Percentiles rank a stretch among this genome's conserved stretches.
Evolutionary conservation across 2,329 filamentous ascomycete genomes (phyloP).

Genomic region (Fusarium cicatricum): DNA sequence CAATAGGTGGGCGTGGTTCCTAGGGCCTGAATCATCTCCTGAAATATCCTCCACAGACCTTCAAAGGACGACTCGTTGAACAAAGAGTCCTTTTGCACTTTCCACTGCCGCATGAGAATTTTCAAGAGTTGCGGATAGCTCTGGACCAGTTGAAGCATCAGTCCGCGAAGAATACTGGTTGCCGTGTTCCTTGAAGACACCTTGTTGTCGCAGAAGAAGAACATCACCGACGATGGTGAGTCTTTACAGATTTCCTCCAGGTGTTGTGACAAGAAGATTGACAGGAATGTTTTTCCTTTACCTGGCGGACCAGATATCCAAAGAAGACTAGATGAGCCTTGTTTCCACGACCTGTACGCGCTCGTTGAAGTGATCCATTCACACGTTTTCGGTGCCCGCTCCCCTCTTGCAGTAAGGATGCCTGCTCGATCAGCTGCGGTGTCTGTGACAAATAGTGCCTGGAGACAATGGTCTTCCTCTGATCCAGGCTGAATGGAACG

Average conservation of each 20-base stretch:
- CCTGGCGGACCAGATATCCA: slow-evolving; percentile 2
- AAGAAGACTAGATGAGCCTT: background rate
- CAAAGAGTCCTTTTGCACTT: accelerated
- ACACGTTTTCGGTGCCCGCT: background rate
- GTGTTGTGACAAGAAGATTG: slow-evolving; percentile 1
- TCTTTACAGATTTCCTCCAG: background rate
- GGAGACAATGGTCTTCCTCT: background rate
- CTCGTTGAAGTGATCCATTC: background rate
- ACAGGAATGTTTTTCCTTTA: slow-evolving; percentile 1
- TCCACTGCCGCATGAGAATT: background rate
- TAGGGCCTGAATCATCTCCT: accelerated
- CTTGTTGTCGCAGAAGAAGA: background rate
- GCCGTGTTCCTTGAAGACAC: background rate
- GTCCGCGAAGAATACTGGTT: background rate
- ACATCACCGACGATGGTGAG: background rate
- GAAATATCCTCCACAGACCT: background rate
- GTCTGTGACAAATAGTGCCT: slow-evolving; percentile 1
- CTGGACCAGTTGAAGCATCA: background rate
- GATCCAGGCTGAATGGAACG: background rate
- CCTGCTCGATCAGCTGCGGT: background rate
- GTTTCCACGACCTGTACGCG: background rate
- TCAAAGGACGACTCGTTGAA: background rate
- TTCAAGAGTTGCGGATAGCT: background rate
- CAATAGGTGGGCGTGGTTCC: background rate
- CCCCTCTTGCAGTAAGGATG: background rate